Conservation (phyloP, 2,329 filamentous ascomycete genomes). For the Fusarium algeriense region DNA sequence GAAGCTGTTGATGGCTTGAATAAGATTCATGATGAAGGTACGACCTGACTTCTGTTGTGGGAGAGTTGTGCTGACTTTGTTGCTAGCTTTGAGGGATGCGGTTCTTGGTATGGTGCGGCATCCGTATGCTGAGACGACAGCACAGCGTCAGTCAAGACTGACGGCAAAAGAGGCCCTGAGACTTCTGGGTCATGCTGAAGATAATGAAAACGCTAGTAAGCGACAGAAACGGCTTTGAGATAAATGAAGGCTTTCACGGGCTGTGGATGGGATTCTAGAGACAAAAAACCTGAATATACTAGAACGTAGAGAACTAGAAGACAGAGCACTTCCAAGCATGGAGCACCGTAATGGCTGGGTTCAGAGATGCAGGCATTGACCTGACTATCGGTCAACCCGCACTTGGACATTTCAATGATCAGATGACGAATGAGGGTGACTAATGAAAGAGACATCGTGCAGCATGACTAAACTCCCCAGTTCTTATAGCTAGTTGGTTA, state of each 20-base stretch:
- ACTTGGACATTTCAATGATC: no score
- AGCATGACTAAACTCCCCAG: no score
- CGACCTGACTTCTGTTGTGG: accelerated
- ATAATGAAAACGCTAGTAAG: neutral
- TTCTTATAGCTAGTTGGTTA: no score
- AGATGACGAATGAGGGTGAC: no score
- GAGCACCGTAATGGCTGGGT: no score
- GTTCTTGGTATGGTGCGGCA: neutral
- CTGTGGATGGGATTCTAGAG: neutral
- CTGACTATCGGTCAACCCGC: no score
- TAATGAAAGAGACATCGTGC: no score
- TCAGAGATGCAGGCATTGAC: no score
- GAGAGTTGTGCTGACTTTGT: accelerated
- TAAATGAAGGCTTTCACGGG: neutral
- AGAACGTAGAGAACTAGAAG: neutral
- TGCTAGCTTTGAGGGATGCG: neutral
- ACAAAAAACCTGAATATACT: neutral
- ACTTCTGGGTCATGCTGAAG: accelerated
- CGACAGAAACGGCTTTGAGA: neutral
- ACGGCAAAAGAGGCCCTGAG: neutral
- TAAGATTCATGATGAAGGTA: neutral
- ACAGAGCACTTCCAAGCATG: no score
- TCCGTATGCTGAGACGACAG: neutral
- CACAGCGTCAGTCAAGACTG: accelerated
- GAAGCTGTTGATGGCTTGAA: accelerated